These are phyloP conservation scores for Tolypocladium cylindrosporum DNA, from an alignment of 2,329 filamentous ascomycete species.

Conservation along the genomic window DNA sequence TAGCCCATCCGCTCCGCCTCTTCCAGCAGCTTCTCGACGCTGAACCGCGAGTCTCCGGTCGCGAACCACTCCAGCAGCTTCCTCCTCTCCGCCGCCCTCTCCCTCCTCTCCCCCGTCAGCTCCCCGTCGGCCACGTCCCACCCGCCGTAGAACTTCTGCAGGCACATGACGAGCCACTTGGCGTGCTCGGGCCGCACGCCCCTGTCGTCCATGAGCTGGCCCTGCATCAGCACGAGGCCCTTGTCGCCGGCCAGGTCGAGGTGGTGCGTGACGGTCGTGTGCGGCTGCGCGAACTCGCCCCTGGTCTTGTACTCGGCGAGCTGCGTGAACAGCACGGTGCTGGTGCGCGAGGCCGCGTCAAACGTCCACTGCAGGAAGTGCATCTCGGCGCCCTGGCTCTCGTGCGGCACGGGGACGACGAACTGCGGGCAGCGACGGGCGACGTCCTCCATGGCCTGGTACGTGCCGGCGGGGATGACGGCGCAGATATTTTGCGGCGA, in stretches of 20 bases:
- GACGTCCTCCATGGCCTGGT: constrained; percentile 57
- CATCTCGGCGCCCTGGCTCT: constrained; percentile 67
- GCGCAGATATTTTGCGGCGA: constrained; percentile 74
- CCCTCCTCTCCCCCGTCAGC: constrained; percentile 30
- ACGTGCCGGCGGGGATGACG: constrained; percentile 64
- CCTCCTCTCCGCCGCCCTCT: constrained; percentile 53
- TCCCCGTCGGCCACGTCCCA: constrained; percentile 36
- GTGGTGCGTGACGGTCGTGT: constrained; percentile 91
- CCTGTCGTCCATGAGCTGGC: constrained; percentile 62
- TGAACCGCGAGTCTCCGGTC: constrained; percentile 67
- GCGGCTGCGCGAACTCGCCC: constrained; percentile 81
- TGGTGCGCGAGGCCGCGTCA: constrained; percentile 52
- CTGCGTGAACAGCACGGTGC: constrained; percentile 84
- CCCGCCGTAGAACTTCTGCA: constrained; percentile 87
- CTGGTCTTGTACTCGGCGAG: constrained; percentile 87
- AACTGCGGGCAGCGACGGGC: constrained; percentile 77
- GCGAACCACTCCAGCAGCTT: constrained; percentile 75
- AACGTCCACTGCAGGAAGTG: constrained; percentile 97
- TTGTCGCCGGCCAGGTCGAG: constrained; percentile 65
- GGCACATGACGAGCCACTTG: constrained; percentile 82
- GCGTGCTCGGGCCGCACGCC: constrained; percentile 74
- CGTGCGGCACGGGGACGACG: constrained; percentile 74
- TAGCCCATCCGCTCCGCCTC: constrained; percentile 74
- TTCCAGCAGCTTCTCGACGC: constrained; percentile 73
- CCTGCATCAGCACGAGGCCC: constrained; percentile 78